Percentiles rank a stretch among this genome's conserved stretches.
Evolutionary conservation across 1,284 basidiomycete genomes (phyloP).

Genomic region (Austropuccinia psidii): DNA sequence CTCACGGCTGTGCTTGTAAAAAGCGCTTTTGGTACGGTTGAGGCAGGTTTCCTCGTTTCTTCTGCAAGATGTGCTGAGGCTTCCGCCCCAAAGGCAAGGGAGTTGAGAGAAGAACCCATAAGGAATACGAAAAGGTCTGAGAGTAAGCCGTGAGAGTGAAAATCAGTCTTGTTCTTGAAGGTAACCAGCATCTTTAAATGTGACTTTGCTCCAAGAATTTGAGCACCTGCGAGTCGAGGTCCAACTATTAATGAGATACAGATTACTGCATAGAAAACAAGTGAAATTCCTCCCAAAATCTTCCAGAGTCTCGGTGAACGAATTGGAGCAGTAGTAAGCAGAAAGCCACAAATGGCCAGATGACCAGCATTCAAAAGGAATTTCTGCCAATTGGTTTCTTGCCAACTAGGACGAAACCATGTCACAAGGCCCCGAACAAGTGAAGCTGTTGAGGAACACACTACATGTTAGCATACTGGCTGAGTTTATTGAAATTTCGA

Average conservation of each 20-base stretch:
- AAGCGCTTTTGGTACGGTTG: slow-evolving; percentile 15
- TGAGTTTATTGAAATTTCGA: too few relatives aligned
- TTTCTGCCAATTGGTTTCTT: slow-evolving; percentile 11
- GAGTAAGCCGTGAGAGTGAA: slow-evolving; percentile 1
- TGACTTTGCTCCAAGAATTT: not conserved
- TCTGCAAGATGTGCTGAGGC: slow-evolving; percentile 32
- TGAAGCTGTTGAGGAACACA: slow-evolving; percentile 15
- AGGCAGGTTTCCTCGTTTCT: slow-evolving; percentile 19
- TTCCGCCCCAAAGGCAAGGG: slow-evolving; percentile 33
- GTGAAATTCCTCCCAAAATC: slow-evolving; percentile 11
- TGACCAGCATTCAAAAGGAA: slow-evolving; percentile 28
- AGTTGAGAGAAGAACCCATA: slow-evolving; percentile 29
- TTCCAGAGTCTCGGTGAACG: slow-evolving; percentile 29
- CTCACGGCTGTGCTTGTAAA: slow-evolving; percentile 21
- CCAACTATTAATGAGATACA: slow-evolving; percentile 21
- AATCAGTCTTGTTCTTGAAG: slow-evolving; percentile 15
- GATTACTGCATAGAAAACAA: slow-evolving; percentile 12
- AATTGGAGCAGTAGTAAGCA: slow-evolving; percentile 13
- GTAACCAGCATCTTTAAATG: slow-evolving; percentile 1
- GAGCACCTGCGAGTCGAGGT: not conserved
- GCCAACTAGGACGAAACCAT: not conserved
- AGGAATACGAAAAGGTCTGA: slow-evolving; percentile 23
- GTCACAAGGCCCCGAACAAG: slow-evolving; percentile 10
- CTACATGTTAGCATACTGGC: too few relatives aligned
- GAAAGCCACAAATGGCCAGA: slow-evolving; percentile 2